Base-by-base conservation (phyloP, 805 yeast genomes). In the Metschnikowia noctiluminum region DNA sequence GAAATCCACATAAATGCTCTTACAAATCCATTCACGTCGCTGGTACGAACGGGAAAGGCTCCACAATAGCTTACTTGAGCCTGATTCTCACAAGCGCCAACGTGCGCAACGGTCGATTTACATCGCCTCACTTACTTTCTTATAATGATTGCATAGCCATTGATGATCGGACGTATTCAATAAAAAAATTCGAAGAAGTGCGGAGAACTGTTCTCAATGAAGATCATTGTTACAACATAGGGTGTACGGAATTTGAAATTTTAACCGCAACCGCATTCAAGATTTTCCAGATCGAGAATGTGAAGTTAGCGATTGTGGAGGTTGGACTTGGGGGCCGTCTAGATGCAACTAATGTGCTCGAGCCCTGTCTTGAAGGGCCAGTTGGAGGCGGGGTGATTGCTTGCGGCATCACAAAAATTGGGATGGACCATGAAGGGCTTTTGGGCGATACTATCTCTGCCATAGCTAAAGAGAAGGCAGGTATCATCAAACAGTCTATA, bases 11-110 rank as follows among this genome's bases (percentile, higher is more conserved):
- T 36, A 57, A 64, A 10, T 52, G 62, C 13, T 57, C 69, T 5
- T 81, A 81, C 60, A 79, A 80, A 52, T 82, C 89, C 0, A 71
- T 94, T n/a, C 99, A 94, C 62, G 78, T 94, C 4, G 97, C 97
- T 0, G 99, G 99, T 0, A 92, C 99, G 8, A 92, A 92, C 62
- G 99, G 99, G 0, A 92, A 92, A 62, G 99, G 99, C 0, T 90
- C 97, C 0, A 87, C 91, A 0, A 82, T 96, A 50, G 84, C 97
- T 0, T 91, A 90, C 62, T 50, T 94, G 8, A 76, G 89, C 3
- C 81, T 89, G 14, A 73, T 85, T 2, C 65, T 91, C 27, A 73
- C 79, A 16, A 62, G 64, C 12, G 72, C 80, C 21, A 70, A 69
- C 1, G 65, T 79, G 37, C 61, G 66, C 28, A 80, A 82, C 45